Percentiles rank a stretch among this genome's conserved stretches.
Conservation (phyloP, 225 moss, liverwort and hornwort species). For the Neckera pumila region DNA sequence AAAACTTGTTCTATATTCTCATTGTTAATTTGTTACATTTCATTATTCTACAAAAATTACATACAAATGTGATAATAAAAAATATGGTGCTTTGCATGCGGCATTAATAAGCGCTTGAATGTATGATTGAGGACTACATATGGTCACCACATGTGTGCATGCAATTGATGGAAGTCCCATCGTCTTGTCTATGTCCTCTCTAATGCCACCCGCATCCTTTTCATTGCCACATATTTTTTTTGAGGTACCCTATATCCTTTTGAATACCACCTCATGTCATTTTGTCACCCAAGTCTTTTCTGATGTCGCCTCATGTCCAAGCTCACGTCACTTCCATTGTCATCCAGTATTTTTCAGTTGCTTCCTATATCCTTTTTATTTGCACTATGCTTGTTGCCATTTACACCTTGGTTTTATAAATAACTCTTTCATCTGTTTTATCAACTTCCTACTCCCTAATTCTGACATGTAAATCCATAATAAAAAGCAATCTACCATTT, state of each 20-base stretch:
- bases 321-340: background rate
- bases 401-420: too few relatives aligned
- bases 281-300: background rate
- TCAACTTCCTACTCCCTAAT: background rate
- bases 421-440: fast-evolving
- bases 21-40: background rate
- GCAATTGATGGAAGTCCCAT: background rate
- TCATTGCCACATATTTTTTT: fast-evolving
- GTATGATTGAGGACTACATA: fast-evolving
- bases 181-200: fast-evolving
- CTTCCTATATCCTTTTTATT: background rate
- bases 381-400: fast-evolving
- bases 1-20: background rate
- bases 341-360: fast-evolving
- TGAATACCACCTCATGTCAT: background rate
- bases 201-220: fast-evolving
- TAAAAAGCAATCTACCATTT: background rate
- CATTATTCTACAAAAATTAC: background rate
- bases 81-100: fast-evolving
- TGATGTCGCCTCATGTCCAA: fast-evolving
- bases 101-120: fast-evolving
- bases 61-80: background rate
- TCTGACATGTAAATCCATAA: fast-evolving
- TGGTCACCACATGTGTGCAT: fast-evolving
- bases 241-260: background rate